A percentile compares a stretch with the other conserved stretches of the same genome.
Conservation (phyloP, 2,329 filamentous ascomycete species). For the Sporothrix luriei region DNA sequence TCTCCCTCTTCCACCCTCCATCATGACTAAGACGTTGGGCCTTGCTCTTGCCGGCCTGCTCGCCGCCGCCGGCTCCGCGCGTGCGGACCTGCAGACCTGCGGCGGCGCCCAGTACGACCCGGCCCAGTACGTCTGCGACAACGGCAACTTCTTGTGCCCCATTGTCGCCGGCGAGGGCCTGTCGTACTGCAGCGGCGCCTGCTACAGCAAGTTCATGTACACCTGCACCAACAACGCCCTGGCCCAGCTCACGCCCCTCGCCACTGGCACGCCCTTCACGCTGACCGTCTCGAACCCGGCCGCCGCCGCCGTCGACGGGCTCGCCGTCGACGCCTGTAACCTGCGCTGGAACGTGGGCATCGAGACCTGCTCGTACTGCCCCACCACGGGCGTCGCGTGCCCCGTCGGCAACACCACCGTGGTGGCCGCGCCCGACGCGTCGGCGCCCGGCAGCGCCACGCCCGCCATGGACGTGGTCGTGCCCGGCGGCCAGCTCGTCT, state of each 20-base stretch:
- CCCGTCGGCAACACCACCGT: conserved; percentile 40
- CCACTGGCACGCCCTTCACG: conserved; percentile 37
- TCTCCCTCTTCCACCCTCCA: background rate
- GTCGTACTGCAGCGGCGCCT: conserved; percentile 43
- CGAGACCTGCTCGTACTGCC: conserved; percentile 43
- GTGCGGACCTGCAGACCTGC: conserved; percentile 31
- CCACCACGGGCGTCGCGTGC: conserved; percentile 38
- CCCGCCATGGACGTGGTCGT: conserved; percentile 41
- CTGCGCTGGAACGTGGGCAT: conserved; percentile 38
- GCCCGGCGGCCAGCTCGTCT: conserved; percentile 43
- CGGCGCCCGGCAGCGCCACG: background rate
- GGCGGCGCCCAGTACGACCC: conserved; percentile 35
- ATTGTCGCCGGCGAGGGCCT: conserved; percentile 43
- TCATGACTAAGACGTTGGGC: conserved; percentile 12
- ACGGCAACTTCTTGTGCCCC: conserved; percentile 43
- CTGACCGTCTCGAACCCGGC: conserved; percentile 42
- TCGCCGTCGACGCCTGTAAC: conserved; percentile 40
- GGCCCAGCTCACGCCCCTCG: conserved; percentile 36
- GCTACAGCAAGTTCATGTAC: conserved; percentile 45
- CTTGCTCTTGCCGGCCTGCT: conserved; percentile 31
- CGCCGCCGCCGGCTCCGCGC: conserved; percentile 4
- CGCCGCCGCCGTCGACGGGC: conserved; percentile 39
- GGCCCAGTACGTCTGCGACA: conserved; percentile 41
- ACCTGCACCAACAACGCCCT: conserved; percentile 40
- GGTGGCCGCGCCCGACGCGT: conserved; percentile 34